Base-by-base conservation (phyloP, 768 basidiomycete genomes). In the Tricholoma matsutake region DNA sequence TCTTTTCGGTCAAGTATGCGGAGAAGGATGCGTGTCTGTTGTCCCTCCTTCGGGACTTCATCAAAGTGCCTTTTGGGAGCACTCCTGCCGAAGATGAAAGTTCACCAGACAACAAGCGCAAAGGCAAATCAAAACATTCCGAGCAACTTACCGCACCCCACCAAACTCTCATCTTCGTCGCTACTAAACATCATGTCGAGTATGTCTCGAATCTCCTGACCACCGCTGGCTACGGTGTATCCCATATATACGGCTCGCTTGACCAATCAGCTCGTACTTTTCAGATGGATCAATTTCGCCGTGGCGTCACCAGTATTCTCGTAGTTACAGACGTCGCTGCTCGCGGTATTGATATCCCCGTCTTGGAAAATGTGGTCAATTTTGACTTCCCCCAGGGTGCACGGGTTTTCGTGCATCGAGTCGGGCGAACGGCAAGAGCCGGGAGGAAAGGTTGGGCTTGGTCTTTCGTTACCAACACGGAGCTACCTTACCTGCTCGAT, bases 271-370 rank as follows among this genome's bases (percentile, higher is more conserved):
- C 96, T 1, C 90, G 97, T 59, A 86, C 87, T 29, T 85, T 83
- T 63, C 95, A 98, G 68, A 94, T 99, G 89, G 88, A 91, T 61
- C 84, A 86, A 61, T 99, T 99, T 76, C 86, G 95, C 22, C 81
- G 84, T 11, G 91, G 92, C 1, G 71, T 78, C 31, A 92, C 94
- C 0, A 90, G 81, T 64, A 82, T 99, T 52, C 80, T 99, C 25
- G 95, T 98, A 35, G 97, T 98, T 45, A 99, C 97, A 0, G 97
- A 99, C 69, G 94, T 99, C 41, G 97, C 97, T 18, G 97, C 97
- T 13, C 90, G 97, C 65, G 97, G 97, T 68, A 94, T 99, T 66
- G 97, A 99, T 75, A 96, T 99, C 34, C 97, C 97, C 4, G 83
- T 98, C 41, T 83, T 99, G 63, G 94, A 96, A 71, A 92, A 98